These are phyloP conservation scores for Globisporangium lucens DNA, from an alignment of 352 stramenopile genomes.

Conservation along the genomic window DNA sequence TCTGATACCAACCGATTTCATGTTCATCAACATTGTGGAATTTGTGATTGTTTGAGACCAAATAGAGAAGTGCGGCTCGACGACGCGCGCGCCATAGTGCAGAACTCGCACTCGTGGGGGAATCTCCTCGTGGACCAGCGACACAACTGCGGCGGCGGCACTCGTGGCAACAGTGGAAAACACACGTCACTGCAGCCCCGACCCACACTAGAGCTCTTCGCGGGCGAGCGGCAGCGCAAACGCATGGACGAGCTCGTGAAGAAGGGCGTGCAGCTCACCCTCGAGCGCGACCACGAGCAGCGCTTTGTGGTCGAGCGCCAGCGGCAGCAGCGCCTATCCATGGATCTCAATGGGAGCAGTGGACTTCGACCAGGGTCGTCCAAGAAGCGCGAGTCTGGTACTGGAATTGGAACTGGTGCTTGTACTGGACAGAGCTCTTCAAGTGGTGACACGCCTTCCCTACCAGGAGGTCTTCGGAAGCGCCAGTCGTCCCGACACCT, in stretches of 20 bases:
- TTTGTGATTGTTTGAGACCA: neutral
- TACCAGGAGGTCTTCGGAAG: neutral
- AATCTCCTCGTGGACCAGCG: slow-evolving; percentile 21
- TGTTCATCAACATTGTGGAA: no score
- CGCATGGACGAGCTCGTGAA: slow-evolving; percentile 61
- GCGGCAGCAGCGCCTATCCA: slow-evolving; percentile 23
- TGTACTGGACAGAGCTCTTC: neutral
- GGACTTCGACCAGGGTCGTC: slow-evolving; percentile 2
- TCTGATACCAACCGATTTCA: neutral
- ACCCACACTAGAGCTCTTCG: slow-evolving; percentile 44
- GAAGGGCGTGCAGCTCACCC: slow-evolving; percentile 58
- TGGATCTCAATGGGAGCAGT: slow-evolving; percentile 16
- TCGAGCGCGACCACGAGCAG: slow-evolving; percentile 65
- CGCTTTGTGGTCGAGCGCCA: slow-evolving; percentile 46
- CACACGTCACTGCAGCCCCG: neutral
- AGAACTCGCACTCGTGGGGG: slow-evolving; percentile 44
- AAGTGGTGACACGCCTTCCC: neutral
- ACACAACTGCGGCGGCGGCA: neutral
- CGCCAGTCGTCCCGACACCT: slow-evolving; percentile 10
- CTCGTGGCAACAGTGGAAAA: neutral
- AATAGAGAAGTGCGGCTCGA: slow-evolving; percentile 55
- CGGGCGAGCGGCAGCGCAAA: slow-evolving; percentile 21
- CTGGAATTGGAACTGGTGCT: neutral
- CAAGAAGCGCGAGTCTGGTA: slow-evolving; percentile 22
- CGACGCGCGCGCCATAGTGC: slow-evolving; percentile 70